Percentiles rank a stretch among this genome's conserved stretches.
Evolutionary conservation across 805 yeast genomes (phyloP).

Genomic region (Yarrowia yakushimensis): DNA sequence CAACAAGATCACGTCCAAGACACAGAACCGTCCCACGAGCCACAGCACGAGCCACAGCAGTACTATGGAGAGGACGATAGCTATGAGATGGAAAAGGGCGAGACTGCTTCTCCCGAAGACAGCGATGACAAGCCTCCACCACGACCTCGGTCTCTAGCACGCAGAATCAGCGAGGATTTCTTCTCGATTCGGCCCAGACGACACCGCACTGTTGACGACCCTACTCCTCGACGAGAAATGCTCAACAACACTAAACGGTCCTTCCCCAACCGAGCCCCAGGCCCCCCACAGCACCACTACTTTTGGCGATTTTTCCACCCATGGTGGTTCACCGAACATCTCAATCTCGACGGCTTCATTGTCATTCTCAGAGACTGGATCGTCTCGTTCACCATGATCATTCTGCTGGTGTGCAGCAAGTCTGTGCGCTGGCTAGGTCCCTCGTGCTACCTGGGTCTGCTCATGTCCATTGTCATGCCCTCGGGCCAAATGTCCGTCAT

Average conservation of each 20-base stretch:
- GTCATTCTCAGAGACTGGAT: slow-evolving; percentile 10
- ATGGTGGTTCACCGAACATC: slow-evolving; percentile 9
- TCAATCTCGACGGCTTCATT: not conserved
- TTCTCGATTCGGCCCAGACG: not conserved
- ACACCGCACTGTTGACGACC: not conserved
- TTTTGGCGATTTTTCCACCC: slow-evolving; percentile 11
- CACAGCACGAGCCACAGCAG: not conserved
- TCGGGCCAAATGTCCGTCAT: slow-evolving; percentile 12
- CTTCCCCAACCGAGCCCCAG: slow-evolving; percentile 16
- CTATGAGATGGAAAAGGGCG: slow-evolving; percentile 20
- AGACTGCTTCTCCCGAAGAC: not conserved
- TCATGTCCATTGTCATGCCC: slow-evolving; percentile 9
- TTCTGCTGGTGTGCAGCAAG: not conserved
- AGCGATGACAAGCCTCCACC: not conserved
- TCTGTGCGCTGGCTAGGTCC: slow-evolving; percentile 11
- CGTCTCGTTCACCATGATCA: not conserved
- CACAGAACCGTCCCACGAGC: not conserved
- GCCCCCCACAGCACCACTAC: not conserved
- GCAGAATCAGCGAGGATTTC: slow-evolving; percentile 1
- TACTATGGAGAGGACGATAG: slow-evolving; percentile 12
- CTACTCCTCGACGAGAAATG: slow-evolving; percentile 6
- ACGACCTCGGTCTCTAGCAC: slow-evolving; percentile 3
- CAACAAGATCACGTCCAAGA: not conserved
- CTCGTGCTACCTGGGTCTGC: not conserved
- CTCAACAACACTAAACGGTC: slow-evolving; percentile 5